phyloP scores from a whole-genome alignment of 2,329 filamentous ascomycete species.

The Pyrenochaeta sp. region DNA sequence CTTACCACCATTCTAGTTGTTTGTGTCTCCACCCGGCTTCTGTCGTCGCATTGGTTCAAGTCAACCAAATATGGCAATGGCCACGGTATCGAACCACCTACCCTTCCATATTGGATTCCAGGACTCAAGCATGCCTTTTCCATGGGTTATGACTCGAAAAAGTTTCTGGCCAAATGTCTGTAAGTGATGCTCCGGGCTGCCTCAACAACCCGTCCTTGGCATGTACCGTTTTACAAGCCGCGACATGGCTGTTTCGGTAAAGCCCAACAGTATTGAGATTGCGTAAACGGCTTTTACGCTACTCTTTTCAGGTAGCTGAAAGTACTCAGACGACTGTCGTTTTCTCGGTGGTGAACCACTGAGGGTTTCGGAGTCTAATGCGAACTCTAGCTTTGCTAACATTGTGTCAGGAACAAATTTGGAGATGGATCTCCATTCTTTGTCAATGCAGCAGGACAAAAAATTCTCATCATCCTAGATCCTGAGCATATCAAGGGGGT shows the following conservation, averaged over 20 bases:
- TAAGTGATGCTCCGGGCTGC: slow-evolving; percentile 5
- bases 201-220: not conserved
- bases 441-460: slow-evolving; percentile 24
- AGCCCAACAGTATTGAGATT: no score
- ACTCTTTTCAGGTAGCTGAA: not conserved
- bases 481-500: slow-evolving; percentile 23
- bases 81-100: slow-evolving; percentile 18
- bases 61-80: slow-evolving; percentile 15
- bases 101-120: slow-evolving; percentile 29
- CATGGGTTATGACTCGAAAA: slow-evolving; percentile 19
- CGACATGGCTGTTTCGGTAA: no score
- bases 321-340: no score
- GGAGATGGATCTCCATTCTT: slow-evolving; percentile 25
- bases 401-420: slow-evolving; percentile 15
- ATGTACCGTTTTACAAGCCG: no score
- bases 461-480: slow-evolving; percentile 20
- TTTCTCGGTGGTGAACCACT: no score
- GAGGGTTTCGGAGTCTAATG: no score
- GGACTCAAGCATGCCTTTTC: slow-evolving; percentile 24
- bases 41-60: slow-evolving; percentile 20
- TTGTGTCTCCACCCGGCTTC: slow-evolving; percentile 19
- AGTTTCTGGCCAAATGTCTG: slow-evolving; percentile 22
- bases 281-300: not conserved
- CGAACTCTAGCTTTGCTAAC: not conserved
- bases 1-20: slow-evolving; percentile 13